Base-by-base conservation (phyloP, 139 green algal species). In the Chlamydomonas sp. region DNA sequence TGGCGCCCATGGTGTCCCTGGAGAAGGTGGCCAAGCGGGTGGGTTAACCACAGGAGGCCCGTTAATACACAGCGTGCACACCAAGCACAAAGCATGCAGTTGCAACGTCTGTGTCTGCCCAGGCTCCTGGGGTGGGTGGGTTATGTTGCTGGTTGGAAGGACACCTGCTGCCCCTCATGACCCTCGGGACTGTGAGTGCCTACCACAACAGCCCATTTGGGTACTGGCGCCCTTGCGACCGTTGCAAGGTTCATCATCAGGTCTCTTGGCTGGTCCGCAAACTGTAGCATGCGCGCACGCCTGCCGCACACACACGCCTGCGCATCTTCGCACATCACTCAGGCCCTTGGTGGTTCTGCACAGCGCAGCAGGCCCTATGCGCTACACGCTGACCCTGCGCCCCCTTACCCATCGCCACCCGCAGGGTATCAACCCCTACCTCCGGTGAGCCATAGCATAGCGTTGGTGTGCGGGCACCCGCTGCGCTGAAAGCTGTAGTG, bases 1-100 rank as follows among this genome's bases (percentile, higher is more conserved):
- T 95, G 69, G 88, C 92, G 8, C 91, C 92, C 57, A 95, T 95
- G 92, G 75, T 95, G 5, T 90, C 83, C 0, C 79, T 95, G 75
- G 93, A 98, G 85, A 91, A 91, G 58, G 61, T 91, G 31, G 81
- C 88, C 31, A 83, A 85, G 60, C n/a, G 63, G 59, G 66, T 71
- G 10, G 12, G 66, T 14, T 18, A 18, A 71, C 10, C 12, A 71
- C 10, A 10, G 12, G 10, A 71, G 10, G 12, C 66, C 9, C 66
- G 12, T 10, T 10, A 10, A 14, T 71, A 71, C 66, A 71, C 12
- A 71, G 10, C 9, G 10, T 10, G 10, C 9, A 10, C 9, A 10
- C 9, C 12, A 71, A 10, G 66, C 66, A 71, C 66, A 14, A 10
- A 71, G 12, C 66, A 71, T 14, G 66, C 66, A 71, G 10, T 18